These are phyloP conservation scores for Phytophthora cajani DNA, from an alignment of 352 stramenopile genomes.

Conservation along the genomic window DNA sequence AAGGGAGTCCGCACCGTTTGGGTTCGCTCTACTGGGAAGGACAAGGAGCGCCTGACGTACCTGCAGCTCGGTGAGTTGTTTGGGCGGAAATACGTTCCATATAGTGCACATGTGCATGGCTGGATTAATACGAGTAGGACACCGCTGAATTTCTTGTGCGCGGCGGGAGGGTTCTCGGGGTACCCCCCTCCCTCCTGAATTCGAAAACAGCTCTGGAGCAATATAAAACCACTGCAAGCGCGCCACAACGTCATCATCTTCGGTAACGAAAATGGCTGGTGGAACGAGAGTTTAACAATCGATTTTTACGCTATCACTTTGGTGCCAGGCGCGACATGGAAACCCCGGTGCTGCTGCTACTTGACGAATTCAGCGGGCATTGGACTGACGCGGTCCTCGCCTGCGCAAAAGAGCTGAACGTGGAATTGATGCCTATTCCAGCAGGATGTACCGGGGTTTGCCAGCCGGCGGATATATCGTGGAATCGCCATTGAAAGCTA, in stretches of 20 bases:
- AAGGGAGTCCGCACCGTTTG: constrained; percentile 13
- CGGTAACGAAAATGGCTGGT: not conserved
- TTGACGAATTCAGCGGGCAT: constrained; percentile 10
- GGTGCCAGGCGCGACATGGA: not conserved
- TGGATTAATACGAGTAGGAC: not conserved
- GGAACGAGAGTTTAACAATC: not conserved
- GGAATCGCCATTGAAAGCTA: constrained; percentile 7
- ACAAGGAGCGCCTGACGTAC: constrained; percentile 20
- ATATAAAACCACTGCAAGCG: not conserved
- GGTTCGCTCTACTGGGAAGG: constrained; percentile 3
- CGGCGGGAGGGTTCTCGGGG: not conserved
- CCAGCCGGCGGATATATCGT: constrained; percentile 7
- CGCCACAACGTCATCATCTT: constrained; percentile 6
- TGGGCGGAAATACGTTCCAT: not conserved
- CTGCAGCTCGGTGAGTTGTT: constrained; percentile 16
- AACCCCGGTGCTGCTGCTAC: constrained; percentile 10
- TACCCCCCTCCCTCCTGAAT: not conserved
- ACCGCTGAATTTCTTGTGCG: not conserved
- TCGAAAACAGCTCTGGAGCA: not conserved
- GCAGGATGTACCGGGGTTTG: constrained; percentile 4
- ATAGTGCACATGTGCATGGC: not conserved
- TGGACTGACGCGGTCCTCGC: constrained; percentile 6
- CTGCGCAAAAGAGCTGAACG: not conserved
- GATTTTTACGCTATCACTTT: constrained; percentile 4
- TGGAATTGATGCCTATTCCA: constrained; percentile 1